Evolutionary conservation across 2,329 filamentous ascomycete species (phyloP).

Genomic region (Incumbomyces lentus): DNA sequence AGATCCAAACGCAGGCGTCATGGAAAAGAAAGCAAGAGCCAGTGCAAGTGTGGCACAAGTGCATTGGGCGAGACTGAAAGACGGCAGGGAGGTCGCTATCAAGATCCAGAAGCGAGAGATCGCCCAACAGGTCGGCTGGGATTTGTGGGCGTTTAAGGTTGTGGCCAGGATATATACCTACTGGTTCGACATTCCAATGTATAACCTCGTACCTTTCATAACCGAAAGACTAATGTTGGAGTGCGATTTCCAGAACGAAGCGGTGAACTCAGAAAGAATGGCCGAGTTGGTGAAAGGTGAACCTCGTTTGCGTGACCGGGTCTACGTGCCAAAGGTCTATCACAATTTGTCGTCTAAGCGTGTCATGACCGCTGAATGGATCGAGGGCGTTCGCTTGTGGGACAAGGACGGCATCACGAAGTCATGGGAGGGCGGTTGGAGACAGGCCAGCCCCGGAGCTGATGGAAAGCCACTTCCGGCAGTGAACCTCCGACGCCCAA

Average conservation of each 20-base stretch:
- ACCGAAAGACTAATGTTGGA: constrained; percentile 84
- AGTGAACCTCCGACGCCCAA: constrained; percentile 31
- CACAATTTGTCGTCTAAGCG: constrained; percentile 70
- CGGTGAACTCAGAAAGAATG: constrained; percentile 79
- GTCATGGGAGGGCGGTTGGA: constrained; percentile 68
- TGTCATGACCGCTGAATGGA: constrained; percentile 93
- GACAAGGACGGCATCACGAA: constrained; percentile 73
- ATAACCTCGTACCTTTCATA: constrained; percentile 83
- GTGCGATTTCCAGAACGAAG: constrained; percentile 90
- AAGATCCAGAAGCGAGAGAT: constrained; percentile 98
- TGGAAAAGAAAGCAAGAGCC: constrained; percentile 59
- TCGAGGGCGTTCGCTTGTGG: constrained; percentile 87
- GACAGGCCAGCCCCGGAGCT: constrained; percentile 67
- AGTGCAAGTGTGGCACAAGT: constrained; percentile 94
- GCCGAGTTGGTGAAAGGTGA: constrained; percentile 63
- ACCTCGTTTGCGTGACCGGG: constrained; percentile 62
- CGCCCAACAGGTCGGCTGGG: constrained; percentile 79
- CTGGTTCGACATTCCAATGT: constrained; percentile 88
- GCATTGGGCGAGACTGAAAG: constrained; percentile 77
- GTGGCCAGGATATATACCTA: constrained; percentile 73
- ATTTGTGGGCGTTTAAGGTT: constrained; percentile 89
- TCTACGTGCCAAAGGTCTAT: constrained; percentile 82
- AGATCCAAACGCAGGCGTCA: constrained; percentile 51
- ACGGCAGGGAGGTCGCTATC: constrained; percentile 85
- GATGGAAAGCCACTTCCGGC: constrained; percentile 53